Base-by-base conservation (phyloP, 164 flowering plant genomes). In the Nymphaea colorata region DNA sequence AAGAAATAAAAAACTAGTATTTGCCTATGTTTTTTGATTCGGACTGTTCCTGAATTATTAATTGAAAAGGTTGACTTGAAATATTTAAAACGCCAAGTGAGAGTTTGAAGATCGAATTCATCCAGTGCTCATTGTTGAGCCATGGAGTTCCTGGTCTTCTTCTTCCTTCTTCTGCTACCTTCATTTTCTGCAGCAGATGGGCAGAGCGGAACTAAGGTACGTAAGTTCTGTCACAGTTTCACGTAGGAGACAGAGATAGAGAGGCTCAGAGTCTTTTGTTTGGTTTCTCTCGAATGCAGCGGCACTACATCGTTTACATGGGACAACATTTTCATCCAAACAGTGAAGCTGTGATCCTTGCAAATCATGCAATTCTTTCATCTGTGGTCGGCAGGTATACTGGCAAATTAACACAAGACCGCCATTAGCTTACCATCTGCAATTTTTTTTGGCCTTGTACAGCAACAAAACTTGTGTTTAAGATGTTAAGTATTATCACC, bases 281-380 rank as follows among this genome's bases (percentile, higher is more conserved):
- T 47, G 55, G 55, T n/a, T 25, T 25, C 42, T 42, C 12, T 43
- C 15, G 36, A 25, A 25, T 25, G 36, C 4, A 44, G 66, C 77
- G 74, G 81, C 76, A 72, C 41, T 74, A 78, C 59, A 74, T 78
- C 41, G 81, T 80, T 15, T 78, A 80, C 70, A 72, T 76, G 79
- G 81, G 83, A 4, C 75, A 77, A 2, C 81, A 74, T 12, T 77
- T 65, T 8, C 73, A 36, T 53, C 69, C 45, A 69, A 62, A 2
- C 47, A 65, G 44, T 68, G 71, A 25, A 63, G 62, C 82, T 0
- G 78, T 77, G 57, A 66, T 71, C n/a, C 18, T 68, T 43, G 69
- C 74, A 41, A 78, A 76, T 62, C 74, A 70, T 68, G 75, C 18
- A 2, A 45, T 74, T 59, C 76, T 79, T 15, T 64, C 69, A 41